Conservation (phyloP, 176 grass and related monocot genomes). For the Alopecurus myosuroides region DNA sequence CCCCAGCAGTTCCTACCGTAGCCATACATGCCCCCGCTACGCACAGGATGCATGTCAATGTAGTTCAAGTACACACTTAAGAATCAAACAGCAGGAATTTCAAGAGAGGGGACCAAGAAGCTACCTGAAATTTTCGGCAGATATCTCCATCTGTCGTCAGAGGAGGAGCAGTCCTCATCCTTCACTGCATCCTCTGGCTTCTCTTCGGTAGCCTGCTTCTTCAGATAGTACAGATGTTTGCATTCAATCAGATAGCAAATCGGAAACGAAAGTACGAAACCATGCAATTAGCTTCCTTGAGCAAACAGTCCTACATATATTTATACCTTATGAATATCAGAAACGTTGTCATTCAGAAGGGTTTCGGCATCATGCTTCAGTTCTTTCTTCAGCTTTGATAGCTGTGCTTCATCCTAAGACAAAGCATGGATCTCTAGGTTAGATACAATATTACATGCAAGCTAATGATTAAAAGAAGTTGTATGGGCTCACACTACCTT, state of each 20-base stretch:
- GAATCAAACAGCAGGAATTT: no score
- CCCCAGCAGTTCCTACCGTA: no score
- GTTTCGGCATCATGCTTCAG: slow-evolving; percentile 58
- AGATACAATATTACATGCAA: slow-evolving; percentile 29
- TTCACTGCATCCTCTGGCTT: no score
- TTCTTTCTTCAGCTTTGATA: slow-evolving; percentile 65
- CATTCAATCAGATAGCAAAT: neutral
- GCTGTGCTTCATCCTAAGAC: slow-evolving; percentile 54
- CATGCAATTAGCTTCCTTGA: neutral
- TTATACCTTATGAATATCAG: slow-evolving; percentile 56
- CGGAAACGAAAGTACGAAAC: neutral
- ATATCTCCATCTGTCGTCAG: no score
- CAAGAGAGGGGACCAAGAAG: no score
- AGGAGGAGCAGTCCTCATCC: no score
- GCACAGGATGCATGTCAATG: no score
- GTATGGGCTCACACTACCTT: slow-evolving; percentile 36
- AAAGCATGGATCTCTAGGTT: neutral
- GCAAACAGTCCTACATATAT: neutral
- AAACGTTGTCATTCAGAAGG: slow-evolving; percentile 61
- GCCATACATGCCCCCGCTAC: no score
- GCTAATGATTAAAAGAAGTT: neutral
- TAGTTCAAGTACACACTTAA: no score
- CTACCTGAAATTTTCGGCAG: no score
- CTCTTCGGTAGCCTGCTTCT: no score
- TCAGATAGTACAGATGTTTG: no score